Conservation (phyloP, 1,284 basidiomycete species). For the Pseudozyma hubeiensis region DNA sequence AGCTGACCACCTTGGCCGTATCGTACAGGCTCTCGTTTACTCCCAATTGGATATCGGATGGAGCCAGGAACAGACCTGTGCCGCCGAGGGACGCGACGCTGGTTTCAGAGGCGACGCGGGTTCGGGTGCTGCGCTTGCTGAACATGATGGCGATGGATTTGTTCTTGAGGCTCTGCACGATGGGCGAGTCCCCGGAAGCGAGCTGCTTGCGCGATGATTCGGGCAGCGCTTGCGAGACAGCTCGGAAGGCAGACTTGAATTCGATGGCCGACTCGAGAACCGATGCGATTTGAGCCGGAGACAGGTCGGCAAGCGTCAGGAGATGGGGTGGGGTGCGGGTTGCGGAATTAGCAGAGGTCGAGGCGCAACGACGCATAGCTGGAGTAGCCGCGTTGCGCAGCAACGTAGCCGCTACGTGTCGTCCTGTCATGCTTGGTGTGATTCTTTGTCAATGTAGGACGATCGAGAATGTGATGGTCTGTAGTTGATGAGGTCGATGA, state of each 20-base stretch:
- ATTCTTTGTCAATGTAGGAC: not conserved
- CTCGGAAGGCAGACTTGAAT: constrained; percentile 74
- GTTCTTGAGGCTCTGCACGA: constrained; percentile 75
- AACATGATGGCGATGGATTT: constrained; percentile 91
- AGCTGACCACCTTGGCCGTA: constrained; percentile 82
- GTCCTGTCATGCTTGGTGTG: constrained; percentile 22
- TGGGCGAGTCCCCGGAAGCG: constrained; percentile 27
- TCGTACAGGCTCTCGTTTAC: constrained; percentile 92
- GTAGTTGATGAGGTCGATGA: not conserved
- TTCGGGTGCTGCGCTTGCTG: constrained; percentile 91
- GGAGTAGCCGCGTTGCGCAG: constrained; percentile 7
- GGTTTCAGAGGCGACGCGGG: constrained; percentile 88
- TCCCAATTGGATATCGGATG: constrained; percentile 91
- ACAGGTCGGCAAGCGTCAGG: constrained; percentile 85
- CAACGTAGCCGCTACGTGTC: constrained; percentile 19
- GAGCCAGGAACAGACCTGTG: constrained; percentile 90
- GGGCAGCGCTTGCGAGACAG: constrained; percentile 71
- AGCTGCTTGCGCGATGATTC: constrained; percentile 41
- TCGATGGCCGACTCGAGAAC: constrained; percentile 75
- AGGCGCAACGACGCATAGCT: constrained; percentile 27
- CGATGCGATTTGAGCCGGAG: constrained; percentile 77
- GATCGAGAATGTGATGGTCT: not conserved
- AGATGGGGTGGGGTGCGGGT: constrained; percentile 68
- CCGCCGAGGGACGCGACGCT: constrained; percentile 72
- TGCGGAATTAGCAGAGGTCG: constrained; percentile 18